Conservation (phyloP, 305 asterid species). For the Coffea humblotiana region DNA sequence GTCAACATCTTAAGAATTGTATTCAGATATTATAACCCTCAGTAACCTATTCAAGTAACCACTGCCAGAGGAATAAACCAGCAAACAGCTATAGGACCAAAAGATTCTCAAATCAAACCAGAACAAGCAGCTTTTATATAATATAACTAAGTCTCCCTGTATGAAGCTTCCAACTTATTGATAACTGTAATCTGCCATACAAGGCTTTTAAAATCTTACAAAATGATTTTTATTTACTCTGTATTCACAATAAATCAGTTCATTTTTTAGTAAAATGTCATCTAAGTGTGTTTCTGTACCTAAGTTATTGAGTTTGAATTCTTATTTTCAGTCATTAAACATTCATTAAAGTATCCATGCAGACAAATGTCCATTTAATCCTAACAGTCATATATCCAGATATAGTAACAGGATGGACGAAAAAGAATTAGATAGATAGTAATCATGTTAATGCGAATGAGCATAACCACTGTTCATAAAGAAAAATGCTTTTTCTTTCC, state of each 20-base stretch:
- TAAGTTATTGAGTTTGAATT: neutral
- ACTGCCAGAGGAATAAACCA: neutral
- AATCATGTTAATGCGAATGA: neutral
- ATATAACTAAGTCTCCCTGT: neutral
- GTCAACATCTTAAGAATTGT: neutral
- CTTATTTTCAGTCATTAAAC: neutral
- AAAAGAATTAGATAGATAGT: no score
- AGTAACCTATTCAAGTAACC: neutral
- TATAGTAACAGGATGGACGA: no score
- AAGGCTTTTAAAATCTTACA: neutral
- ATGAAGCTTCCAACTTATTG: neutral
- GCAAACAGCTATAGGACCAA: neutral
- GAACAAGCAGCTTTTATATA: neutral
- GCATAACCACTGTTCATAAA: neutral
- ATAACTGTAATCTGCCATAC: neutral
- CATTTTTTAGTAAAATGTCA: neutral
- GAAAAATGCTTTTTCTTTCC: no score
- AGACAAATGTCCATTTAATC: neutral
- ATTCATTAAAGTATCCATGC: neutral
- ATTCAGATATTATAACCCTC: neutral
- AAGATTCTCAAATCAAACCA: neutral
- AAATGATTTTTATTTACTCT: neutral
- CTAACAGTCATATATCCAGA: neutral
- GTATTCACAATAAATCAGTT: neutral
- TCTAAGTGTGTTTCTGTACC: no score